A percentile compares a stretch with the other conserved stretches of the same genome.
These are phyloP conservation scores for Carex myosuroides DNA, from an alignment of 176 grass and related monocot genomes.

Conservation along the genomic window DNA sequence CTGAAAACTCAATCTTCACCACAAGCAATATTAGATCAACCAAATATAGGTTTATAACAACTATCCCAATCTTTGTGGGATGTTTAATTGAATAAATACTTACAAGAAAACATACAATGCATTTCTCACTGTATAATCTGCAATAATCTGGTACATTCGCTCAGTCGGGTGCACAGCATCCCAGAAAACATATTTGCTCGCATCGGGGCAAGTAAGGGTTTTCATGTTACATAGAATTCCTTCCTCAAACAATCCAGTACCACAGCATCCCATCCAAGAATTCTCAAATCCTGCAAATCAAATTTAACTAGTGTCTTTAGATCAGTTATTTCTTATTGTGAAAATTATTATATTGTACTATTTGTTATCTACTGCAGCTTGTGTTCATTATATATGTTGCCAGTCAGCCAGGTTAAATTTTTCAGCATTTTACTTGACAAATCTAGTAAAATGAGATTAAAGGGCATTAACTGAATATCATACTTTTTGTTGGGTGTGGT, in stretches of 20 bases:
- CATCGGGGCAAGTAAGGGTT: constrained; percentile 29
- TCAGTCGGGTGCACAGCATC: constrained; percentile 64
- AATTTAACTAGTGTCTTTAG: not conserved
- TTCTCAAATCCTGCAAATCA: constrained; percentile 58
- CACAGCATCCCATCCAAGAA: constrained; percentile 53
- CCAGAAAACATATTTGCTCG: constrained; percentile 54
- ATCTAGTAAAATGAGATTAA: no score
- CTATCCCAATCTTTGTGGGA: not conserved
- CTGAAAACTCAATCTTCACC: not conserved
- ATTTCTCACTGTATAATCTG: constrained; percentile 37
- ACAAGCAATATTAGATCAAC: not conserved
- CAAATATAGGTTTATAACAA: not conserved
- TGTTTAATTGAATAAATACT: not conserved
- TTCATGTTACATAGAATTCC: constrained; percentile 45
- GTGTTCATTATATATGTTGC: not conserved
- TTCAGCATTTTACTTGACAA: no score
- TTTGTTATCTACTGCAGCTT: constrained; percentile 14
- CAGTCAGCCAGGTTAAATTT: no score
- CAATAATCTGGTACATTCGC: constrained; percentile 45
- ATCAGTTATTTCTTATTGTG: not conserved
- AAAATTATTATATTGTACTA: constrained; percentile 16
- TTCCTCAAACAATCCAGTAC: constrained; percentile 62
- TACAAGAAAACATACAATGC: constrained; percentile 22
- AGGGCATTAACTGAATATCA: no score
- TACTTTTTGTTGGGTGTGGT: no score